Conservation (phyloP, 1,139 yeast species). For the Taiozyma onychis region DNA sequence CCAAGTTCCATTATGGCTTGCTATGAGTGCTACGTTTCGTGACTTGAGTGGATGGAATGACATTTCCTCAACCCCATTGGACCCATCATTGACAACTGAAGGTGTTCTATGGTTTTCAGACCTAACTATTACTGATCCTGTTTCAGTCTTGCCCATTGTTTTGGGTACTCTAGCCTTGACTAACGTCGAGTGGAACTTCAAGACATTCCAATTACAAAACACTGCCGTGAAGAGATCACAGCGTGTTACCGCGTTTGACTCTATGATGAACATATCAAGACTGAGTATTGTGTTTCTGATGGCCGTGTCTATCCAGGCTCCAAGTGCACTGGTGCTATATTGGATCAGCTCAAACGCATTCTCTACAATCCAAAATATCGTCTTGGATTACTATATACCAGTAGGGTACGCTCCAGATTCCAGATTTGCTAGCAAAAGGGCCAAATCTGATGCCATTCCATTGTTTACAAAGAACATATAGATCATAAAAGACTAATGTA, state of each 20-base stretch:
- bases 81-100: constrained; percentile 47
- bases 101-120: constrained; percentile 58
- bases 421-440: constrained; percentile 6
- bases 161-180: constrained; percentile 67
- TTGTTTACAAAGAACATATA: constrained; percentile 12
- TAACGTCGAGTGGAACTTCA: constrained; percentile 75
- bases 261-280: constrained; percentile 59
- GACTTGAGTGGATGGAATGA: constrained; percentile 42
- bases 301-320: constrained; percentile 84
- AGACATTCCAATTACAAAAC: constrained; percentile 39
- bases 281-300: constrained; percentile 74
- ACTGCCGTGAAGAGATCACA: constrained; percentile 16
- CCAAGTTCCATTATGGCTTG: constrained; percentile 87
- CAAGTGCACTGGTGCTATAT: constrained; percentile 70
- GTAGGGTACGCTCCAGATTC: constrained; percentile 10
- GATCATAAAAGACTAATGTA: background rate
- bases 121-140: constrained; percentile 56
- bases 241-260: constrained; percentile 59
- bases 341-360: constrained; percentile 83
- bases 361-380: constrained; percentile 67
- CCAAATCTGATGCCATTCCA: constrained; percentile 11
- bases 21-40: constrained; percentile 70
- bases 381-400: constrained; percentile 50
- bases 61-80: constrained; percentile 40
- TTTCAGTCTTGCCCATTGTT: constrained; percentile 59